Evolutionary conservation across 495 filamentous ascomycete species (phyloP).

Genomic region (Lichina pygmaea): DNA sequence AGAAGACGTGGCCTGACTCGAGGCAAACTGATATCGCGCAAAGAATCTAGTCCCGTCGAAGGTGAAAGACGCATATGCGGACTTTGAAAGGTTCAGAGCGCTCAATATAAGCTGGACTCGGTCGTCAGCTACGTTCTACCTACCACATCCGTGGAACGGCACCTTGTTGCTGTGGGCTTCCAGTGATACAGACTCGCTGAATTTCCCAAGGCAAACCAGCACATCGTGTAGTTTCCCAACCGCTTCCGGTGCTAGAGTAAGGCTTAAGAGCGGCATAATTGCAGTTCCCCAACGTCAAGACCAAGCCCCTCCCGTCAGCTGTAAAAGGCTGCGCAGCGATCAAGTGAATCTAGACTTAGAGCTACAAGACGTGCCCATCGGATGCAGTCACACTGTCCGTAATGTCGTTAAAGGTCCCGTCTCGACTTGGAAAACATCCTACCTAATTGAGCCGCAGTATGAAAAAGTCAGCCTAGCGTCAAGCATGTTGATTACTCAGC

Average conservation of each 20-base stretch:
- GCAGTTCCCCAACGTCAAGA: too few relatives aligned
- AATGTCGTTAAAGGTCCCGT: too few relatives aligned
- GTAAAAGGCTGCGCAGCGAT: too few relatives aligned
- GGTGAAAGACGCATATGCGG: constrained; percentile 64
- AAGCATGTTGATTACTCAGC: too few relatives aligned
- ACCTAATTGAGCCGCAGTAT: too few relatives aligned
- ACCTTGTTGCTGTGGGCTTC: constrained; percentile 58
- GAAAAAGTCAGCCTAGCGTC: too few relatives aligned
- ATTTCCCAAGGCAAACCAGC: constrained; percentile 70
- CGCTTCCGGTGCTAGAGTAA: constrained; percentile 52
- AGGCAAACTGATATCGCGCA: constrained; percentile 39
- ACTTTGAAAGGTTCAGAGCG: constrained; percentile 75
- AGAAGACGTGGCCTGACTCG: constrained; percentile 7
- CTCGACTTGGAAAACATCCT: too few relatives aligned
- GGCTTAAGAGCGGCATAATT: constrained; percentile 43
- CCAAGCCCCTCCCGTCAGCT: too few relatives aligned
- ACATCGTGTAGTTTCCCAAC: constrained; percentile 53
- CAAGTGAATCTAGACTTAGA: too few relatives aligned
- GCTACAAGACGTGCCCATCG: too few relatives aligned
- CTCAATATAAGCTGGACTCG: constrained; percentile 42
- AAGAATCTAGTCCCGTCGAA: constrained; percentile 59
- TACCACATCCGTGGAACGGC: constrained; percentile 1
- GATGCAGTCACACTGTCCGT: too few relatives aligned
- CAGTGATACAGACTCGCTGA: constrained; percentile 68
- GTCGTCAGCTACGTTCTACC: too few relatives aligned